Base-by-base conservation (phyloP, 2,329 filamentous ascomycete genomes). In the Alternaria longipes region DNA sequence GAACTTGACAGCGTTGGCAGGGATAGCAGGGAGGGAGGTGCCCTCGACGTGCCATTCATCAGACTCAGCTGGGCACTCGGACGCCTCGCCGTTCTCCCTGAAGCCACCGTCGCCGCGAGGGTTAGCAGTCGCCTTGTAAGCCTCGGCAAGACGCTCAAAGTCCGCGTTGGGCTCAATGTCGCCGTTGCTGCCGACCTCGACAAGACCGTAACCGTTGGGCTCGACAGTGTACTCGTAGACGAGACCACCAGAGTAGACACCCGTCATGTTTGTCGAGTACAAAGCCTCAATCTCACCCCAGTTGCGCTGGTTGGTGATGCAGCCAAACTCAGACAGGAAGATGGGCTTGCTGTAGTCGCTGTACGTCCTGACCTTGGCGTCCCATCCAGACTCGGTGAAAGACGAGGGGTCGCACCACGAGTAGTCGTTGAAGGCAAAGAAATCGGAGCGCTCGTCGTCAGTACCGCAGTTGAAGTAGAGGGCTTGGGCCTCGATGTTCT, bases 321-420 rank as follows among this genome's bases (percentile, higher is more conserved):
- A 98, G 64, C 94, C 94, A 78, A 91, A 98, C 81, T 98, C 95
- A 49, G 94, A 97, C 56, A 98, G 86, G 87, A 97, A 97, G 76
- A 97, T 71, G 47, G 77, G 77, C 58, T 74, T 74, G 66, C 71
- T 73, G 72, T 78, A 79, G 67, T 77, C 59, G 58, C 66, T 57
- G 71, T 78, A 79, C 5, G 68, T 70, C 67, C 75, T 62, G 64
- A 79, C 76, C 69, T 79, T 79, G 60, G 70, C 56, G 60, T 93
- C 86, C 93, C 93, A 97, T 70, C 92, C 92, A 26, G 93, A 90
- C 52, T 81, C 82, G 49, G 81, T 78, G 82, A 91, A 94, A 68
- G 88, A 84, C 28, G 88, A 77, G n/a, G 75, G 75, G 61, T 79
- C 76, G 64, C 77, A 79, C 90, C 90, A 94, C 2, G 91, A 94